Percentiles rank a stretch among this genome's conserved stretches.
These are phyloP conservation scores for Isatis lusitanica DNA, from an alignment of 441 rosid genomes.

Conservation along the genomic window DNA sequence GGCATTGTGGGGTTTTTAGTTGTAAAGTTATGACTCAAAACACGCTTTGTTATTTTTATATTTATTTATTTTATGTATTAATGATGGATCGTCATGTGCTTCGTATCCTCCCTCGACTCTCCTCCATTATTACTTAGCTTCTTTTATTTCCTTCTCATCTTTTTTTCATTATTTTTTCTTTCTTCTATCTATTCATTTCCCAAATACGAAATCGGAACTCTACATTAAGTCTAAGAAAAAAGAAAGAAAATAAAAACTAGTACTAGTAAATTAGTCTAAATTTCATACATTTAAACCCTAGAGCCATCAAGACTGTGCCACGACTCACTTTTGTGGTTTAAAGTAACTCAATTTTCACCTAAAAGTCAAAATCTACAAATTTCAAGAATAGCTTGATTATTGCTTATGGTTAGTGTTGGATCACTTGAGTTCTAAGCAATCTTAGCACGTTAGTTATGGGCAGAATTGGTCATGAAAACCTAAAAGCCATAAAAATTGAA, in stretches of 20 bases:
- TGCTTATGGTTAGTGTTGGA: not conserved
- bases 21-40: conserved; percentile 44
- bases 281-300: not conserved
- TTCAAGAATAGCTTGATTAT: not conserved
- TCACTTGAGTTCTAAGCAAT: not conserved
- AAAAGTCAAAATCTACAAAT: not conserved
- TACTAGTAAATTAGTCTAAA: not conserved
- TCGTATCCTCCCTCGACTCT: conserved; percentile 35
- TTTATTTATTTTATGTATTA: conserved; percentile 29
- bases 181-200: not conserved
- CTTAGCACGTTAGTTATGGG: no score
- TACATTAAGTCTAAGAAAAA: not conserved
- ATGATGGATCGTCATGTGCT: conserved; percentile 41
- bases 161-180: conserved; percentile 4
- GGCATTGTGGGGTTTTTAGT: conserved; percentile 37
- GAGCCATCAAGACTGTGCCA: not conserved
- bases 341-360: not conserved
- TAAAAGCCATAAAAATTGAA: not conserved
- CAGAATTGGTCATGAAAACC: no score
- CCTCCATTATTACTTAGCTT: conserved; percentile 38
- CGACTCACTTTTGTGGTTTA: not conserved
- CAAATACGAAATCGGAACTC: not conserved
- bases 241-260: not conserved
- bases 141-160: conserved; percentile 18
- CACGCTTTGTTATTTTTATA: conserved; percentile 39